Conservation (phyloP, 345 rosid genomes). For the Aurinia saxatilis region DNA sequence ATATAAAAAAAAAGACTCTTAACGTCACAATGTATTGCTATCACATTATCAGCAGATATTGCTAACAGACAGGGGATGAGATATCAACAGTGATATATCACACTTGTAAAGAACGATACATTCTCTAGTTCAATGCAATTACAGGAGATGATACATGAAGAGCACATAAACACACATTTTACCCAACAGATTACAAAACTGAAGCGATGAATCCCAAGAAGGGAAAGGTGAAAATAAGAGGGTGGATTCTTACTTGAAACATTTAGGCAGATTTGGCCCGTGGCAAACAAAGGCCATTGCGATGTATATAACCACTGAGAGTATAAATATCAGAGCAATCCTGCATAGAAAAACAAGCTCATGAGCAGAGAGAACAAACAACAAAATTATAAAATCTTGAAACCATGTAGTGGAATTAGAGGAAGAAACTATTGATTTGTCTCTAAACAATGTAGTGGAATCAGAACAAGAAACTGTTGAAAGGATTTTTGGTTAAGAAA, state of each 20-base stretch:
- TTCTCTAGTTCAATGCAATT: neutral
- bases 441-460: neutral
- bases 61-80: neutral
- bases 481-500: neutral
- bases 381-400: neutral
- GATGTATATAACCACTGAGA: conserved; percentile 58
- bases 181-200: conserved; percentile 1
- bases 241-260: conserved; percentile 42
- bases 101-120: neutral
- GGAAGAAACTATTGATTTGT: too few relatives aligned
- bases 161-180: conserved; percentile 14
- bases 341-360: conserved; percentile 42
- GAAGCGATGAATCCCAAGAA: neutral
- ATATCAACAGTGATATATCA: conserved; percentile 3
- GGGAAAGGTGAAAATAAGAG: conserved; percentile 1
- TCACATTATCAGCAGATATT: neutral
- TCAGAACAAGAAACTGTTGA: neutral
- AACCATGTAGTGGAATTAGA: neutral
- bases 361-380: neutral
- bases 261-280: conserved; percentile 64
- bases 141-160: neutral
- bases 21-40: neutral
- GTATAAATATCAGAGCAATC: conserved; percentile 51
- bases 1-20: neutral
- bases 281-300: conserved; percentile 78